A percentile compares a stretch with the other conserved stretches of the same genome.
phyloP scores from a whole-genome alignment of 306 rosid species.

The Quercus variabilis region DNA sequence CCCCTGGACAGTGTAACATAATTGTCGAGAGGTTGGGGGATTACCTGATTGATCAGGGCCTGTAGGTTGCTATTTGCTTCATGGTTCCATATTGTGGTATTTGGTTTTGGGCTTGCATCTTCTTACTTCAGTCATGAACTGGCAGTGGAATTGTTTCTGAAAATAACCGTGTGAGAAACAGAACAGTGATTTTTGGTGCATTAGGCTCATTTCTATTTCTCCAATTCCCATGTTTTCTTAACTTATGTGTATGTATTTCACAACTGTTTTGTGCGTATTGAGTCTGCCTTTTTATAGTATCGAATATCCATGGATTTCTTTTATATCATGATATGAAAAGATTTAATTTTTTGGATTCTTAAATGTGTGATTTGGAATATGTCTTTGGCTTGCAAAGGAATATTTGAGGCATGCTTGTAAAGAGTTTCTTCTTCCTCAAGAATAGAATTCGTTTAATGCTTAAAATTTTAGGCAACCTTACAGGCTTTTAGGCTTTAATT shows the following conservation, averaged over 20 bases:
- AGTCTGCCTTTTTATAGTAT: neutral
- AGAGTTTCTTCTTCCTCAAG: no score
- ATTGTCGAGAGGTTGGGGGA: constrained; percentile 60
- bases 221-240: neutral
- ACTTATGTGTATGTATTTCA: constrained; percentile 19
- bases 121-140: constrained; percentile 15
- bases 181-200: constrained; percentile 5
- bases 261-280: neutral
- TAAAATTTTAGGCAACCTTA: no score
- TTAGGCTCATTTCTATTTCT: constrained; percentile 10
- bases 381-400: neutral
- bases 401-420: no score
- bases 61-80: constrained; percentile 20
- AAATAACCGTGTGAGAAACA: constrained; percentile 8
- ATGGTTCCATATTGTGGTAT: neutral
- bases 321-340: neutral
- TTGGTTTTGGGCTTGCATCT: constrained; percentile 24
- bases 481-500: neutral
- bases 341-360: neutral
- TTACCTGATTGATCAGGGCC: constrained; percentile 42
- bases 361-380: neutral
- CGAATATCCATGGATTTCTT: neutral
- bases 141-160: constrained; percentile 15
- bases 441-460: no score
- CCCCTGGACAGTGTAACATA: constrained; percentile 53